These are phyloP conservation scores for Tolypocladium ophioglossoides DNA, from an alignment of 2,329 filamentous ascomycete species.

Conservation along the genomic window DNA sequence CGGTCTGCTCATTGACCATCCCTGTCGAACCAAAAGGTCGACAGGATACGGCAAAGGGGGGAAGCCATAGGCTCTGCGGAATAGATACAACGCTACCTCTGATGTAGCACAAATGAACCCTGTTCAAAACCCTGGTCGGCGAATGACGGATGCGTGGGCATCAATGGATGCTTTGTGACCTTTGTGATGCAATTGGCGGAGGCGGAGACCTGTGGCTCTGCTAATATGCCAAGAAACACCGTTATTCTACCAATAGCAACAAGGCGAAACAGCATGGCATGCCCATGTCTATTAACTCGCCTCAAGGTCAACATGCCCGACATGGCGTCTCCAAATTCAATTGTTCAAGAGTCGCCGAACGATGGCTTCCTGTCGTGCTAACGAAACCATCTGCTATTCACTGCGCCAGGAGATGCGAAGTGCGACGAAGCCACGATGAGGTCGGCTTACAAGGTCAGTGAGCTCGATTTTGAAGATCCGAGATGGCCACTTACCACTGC, in stretches of 20 bases:
- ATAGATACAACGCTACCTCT: neutral
- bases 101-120: neutral
- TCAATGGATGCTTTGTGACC: neutral
- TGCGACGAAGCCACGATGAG: neutral
- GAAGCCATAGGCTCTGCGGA: neutral
- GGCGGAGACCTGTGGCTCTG: neutral
- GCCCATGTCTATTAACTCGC: neutral
- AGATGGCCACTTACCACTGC: neutral
- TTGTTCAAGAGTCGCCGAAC: neutral
- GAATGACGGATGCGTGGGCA: neutral
- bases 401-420: too few species aligned
- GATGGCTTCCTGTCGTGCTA: neutral
- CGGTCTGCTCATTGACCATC: neutral
- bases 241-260: too few species aligned
- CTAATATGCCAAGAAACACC: neutral
- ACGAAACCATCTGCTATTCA: too few species aligned
- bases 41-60: neutral
- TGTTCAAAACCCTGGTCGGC: neutral
- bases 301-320: too few species aligned
- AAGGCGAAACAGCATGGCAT: neutral
- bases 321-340: neutral
- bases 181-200: too few species aligned
- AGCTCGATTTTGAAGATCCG: neutral
- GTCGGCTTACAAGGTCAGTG: neutral
- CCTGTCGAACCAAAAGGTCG: neutral